Percentiles rank a stretch among this genome's conserved stretches.
Conservation (phyloP, 176 grass and related monocot genomes). For the Eremochloa ophiuroides region DNA sequence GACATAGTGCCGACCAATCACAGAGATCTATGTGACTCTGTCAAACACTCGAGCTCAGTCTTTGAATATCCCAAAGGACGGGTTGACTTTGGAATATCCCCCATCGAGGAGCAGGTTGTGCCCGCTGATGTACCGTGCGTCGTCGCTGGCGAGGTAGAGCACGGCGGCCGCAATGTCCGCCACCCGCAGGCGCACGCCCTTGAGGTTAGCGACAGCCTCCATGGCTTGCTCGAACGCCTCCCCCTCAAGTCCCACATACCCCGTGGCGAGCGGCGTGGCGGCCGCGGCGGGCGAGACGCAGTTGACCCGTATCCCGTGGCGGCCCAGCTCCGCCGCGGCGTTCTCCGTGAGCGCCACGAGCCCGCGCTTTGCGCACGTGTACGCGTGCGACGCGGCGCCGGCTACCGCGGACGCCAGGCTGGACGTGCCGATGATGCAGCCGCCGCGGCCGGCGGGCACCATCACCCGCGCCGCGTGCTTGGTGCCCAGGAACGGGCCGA, state of each 20-base stretch:
- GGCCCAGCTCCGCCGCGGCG: constrained; percentile 44
- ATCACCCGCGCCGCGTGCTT: constrained; percentile 58
- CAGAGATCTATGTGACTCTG: too few species aligned
- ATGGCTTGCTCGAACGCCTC: constrained; percentile 39
- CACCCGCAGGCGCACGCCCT: constrained; percentile 34
- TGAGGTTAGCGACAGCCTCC: constrained; percentile 29
- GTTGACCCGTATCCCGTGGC: constrained; percentile 52
- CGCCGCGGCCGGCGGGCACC: constrained; percentile 14
- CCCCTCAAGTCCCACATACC: constrained; percentile 15
- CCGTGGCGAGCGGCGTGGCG: constrained; percentile 32
- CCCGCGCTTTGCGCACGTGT: constrained; percentile 50
- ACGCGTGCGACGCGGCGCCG: constrained; percentile 18
- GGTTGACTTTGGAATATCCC: constrained; percentile 35
- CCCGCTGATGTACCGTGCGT: constrained; percentile 43
- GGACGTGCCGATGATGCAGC: constrained; percentile 43
- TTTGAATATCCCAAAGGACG: constrained; percentile 45
- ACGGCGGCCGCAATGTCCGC: constrained; percentile 49
- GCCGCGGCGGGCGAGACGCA: constrained; percentile 37
- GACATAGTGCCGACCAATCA: neutral
- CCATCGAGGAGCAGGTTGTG: constrained; percentile 59
- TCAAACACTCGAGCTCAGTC: neutral
- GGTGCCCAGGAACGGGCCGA: constrained; percentile 48
- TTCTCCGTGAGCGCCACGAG: constrained; percentile 44
- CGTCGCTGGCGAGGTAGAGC: constrained; percentile 51
- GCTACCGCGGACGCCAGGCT: constrained; percentile 35